These are phyloP conservation scores for Litchi chinensis DNA, from an alignment of 345 rosid genomes.

Conservation along the genomic window DNA sequence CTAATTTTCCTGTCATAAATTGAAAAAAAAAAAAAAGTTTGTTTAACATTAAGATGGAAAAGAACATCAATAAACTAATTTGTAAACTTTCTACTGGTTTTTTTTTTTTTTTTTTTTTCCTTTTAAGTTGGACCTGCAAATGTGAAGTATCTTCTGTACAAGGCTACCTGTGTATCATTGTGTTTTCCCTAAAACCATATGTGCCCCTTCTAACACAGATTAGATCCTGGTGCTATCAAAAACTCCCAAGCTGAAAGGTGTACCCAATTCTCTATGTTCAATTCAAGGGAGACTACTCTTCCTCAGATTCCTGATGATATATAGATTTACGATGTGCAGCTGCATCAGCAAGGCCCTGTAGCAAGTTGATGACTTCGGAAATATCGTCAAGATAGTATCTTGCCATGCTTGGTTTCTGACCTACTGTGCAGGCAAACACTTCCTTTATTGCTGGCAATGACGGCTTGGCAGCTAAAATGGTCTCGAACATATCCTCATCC, in stretches of 20 bases:
- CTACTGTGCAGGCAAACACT: constrained; percentile 79
- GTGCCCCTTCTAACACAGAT: background rate
- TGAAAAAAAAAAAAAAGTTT: background rate
- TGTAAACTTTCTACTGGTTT: background rate
- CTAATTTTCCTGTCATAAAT: background rate
- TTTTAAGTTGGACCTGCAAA: constrained; percentile 18
- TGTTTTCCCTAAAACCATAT: background rate
- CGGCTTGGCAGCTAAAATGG: constrained; percentile 45
- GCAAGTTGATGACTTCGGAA: constrained; percentile 57
- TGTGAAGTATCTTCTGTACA: constrained; percentile 20
- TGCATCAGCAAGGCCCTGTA: constrained; percentile 51
- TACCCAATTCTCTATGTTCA: background rate
- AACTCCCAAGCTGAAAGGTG: background rate
- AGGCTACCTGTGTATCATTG: background rate
- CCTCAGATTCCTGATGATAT: background rate
- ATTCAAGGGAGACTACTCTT: background rate
- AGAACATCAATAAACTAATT: constrained; percentile 13
- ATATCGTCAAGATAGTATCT: constrained; percentile 78
- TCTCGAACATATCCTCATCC: constrained; percentile 88
- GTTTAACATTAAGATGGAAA: background rate
- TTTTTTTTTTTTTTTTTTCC: background rate
- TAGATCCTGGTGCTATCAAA: background rate
- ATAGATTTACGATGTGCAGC: constrained; percentile 29
- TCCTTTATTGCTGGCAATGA: constrained; percentile 46
- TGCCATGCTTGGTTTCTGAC: constrained; percentile 92